Percentiles rank a stretch among this genome's conserved stretches.
phyloP scores from a whole-genome alignment of 192 early-diverging fungal genomes.

The Linnemannia hyalina region DNA sequence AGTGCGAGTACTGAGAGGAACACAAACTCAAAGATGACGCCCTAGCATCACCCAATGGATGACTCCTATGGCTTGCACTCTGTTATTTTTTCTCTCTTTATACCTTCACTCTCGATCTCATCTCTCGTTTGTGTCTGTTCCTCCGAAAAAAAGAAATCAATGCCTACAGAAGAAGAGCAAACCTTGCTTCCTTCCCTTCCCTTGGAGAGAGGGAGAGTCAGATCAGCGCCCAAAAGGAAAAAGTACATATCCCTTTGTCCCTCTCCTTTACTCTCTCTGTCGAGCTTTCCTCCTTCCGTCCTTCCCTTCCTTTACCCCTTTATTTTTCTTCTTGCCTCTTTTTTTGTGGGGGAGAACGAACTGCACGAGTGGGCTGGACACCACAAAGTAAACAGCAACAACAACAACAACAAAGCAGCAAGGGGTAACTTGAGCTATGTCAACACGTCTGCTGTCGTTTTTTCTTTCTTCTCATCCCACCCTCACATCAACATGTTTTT shows the following conservation, averaged over 20 bases:
- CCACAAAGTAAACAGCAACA: neutral
- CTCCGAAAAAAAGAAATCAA: neutral
- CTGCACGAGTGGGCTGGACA: slow-evolving; percentile 2
- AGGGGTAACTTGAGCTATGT: neutral
- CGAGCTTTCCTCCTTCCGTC: neutral
- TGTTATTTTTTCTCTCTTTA: neutral
- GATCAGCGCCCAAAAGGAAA: neutral
- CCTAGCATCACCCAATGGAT: neutral
- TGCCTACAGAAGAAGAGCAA: neutral
- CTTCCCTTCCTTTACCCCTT: neutral
- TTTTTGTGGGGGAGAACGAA: slow-evolving; percentile 1
- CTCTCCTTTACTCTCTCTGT: neutral
- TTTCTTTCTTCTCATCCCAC: neutral
- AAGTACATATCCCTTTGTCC: neutral
- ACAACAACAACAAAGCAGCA: slow-evolving; percentile 3
- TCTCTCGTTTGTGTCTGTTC: neutral
- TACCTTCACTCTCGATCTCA: neutral
- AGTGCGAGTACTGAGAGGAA: neutral
- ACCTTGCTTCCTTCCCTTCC: neutral
- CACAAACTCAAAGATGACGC: neutral
- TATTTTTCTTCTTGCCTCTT: neutral
- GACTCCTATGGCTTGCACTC: neutral
- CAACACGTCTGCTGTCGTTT: neutral
- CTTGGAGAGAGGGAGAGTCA: neutral
- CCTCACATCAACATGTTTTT: neutral